Conservation (phyloP, 768 basidiomycete genomes). For the Leccinum truebloodii region DNA sequence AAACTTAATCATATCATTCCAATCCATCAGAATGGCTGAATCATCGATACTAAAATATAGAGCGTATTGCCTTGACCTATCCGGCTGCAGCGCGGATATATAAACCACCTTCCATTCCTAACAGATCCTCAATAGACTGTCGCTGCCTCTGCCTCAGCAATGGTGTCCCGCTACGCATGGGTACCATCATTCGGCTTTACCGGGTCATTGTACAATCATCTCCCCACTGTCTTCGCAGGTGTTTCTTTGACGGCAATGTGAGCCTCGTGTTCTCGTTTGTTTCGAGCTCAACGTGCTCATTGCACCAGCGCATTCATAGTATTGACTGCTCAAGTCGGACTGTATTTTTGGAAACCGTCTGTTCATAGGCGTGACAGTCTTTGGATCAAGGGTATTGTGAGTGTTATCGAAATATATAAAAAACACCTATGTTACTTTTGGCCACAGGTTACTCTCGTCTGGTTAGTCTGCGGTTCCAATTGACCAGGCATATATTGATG, state of each 20-base stretch:
- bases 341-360: constrained; percentile 22
- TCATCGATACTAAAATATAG: neutral
- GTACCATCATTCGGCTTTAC: neutral
- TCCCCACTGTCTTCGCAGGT: constrained; percentile 11
- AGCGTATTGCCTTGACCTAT: constrained; percentile 3
- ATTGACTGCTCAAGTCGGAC: constrained; percentile 25
- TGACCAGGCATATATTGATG: neutral
- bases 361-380: constrained; percentile 17
- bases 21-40: neutral
- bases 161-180: neutral
- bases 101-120: neutral
- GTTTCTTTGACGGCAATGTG: constrained; percentile 18
- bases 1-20: neutral
- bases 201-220: constrained; percentile 1
- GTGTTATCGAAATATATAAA: neutral
- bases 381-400: constrained; percentile 26
- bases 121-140: neutral
- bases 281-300: neutral
- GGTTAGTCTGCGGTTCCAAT: constrained; percentile 15
- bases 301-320: constrained; percentile 18
- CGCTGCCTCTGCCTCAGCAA: neutral
- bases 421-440: neutral
- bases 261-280: neutral
- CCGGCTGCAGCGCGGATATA: constrained; percentile 8
- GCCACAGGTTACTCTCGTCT: constrained; percentile 20